Base-by-base conservation (phyloP, 805 yeast species). In the Metahyphopichia silvanorum region DNA sequence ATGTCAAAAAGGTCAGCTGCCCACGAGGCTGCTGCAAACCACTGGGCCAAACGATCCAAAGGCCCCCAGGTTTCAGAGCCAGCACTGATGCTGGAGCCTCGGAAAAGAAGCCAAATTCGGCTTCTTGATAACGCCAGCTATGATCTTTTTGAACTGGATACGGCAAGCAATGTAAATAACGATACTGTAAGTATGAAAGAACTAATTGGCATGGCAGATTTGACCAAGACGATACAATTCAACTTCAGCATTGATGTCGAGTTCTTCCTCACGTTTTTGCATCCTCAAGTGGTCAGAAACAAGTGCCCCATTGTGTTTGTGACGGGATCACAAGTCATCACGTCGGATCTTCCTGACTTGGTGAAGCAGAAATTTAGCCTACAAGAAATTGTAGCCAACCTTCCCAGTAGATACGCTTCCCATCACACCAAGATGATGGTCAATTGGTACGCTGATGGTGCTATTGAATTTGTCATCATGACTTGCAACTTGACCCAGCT, bases 401-500 rank as follows among this genome's bases (percentile, higher is more conserved):
- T 49, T 29, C 64, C 60, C 8, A 61, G 39, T 39, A 43, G 51
- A 18, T 70, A 35, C 44, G 72, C 57, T n/a, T 55, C 57, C 3
- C 88, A 82, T 51, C 91, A 82, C 50, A 69, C 86, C 1, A 82
- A 82, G 48, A 57, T 82, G 71, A 76, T 82, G 66, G 57, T 82
- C 10, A 81, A 81, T 45, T 58, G 71, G 36, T 77, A 64, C 44
- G 49, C 49, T 2, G 74, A 74, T 39, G 60, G 57, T 12, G 53
- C 69, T 0, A 52, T 69, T 20, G 78, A 74, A 46, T 51, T 82
- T 0, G 75, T 74, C 15, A 57, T 82, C 16, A 74, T 80, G 51
- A 75, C 86, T 1, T 69, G 74, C 50, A 82, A 82, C 51, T 49
- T 80, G 33, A 76, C 80, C 1, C 51, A 53, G 21, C 47, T 69